phyloP scores from a whole-genome alignment of 495 filamentous ascomycete species.

The Aspergillus heteromorphus region DNA sequence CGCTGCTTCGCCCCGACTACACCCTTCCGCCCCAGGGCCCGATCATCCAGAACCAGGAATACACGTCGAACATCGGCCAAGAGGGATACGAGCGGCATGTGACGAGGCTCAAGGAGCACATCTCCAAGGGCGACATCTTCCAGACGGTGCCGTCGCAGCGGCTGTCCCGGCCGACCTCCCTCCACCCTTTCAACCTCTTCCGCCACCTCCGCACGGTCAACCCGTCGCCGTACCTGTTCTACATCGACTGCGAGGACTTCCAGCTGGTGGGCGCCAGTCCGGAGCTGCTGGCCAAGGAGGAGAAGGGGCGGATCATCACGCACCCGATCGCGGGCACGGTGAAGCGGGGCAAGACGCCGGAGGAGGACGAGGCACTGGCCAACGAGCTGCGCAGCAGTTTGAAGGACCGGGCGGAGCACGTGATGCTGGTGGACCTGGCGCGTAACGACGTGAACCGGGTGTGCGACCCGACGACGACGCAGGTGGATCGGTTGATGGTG shows the following conservation, averaged over 20 bases:
- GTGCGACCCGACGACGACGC: conserved; percentile 82
- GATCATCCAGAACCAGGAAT: conserved; percentile 66
- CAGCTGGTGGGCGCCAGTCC: conserved; percentile 93
- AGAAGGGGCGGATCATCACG: conserved; percentile 83
- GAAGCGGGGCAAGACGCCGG: conserved; percentile 70
- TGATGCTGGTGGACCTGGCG: conserved; percentile 98
- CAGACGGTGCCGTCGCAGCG: conserved; percentile 94
- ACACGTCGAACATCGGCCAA: conserved; percentile 89
- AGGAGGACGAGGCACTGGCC: conserved; percentile 77
- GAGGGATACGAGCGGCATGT: conserved; percentile 87
- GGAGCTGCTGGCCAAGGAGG: conserved; percentile 87
- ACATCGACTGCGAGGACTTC: conserved; percentile 83
- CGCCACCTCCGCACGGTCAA: conserved; percentile 92
- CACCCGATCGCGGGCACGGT: conserved; percentile 97
- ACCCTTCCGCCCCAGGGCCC: conserved; percentile 72
- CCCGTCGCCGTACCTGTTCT: conserved; percentile 95
- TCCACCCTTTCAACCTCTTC: conserved; percentile 99
- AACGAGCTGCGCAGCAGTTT: conserved; percentile 69
- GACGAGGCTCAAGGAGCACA: conserved; percentile 74
- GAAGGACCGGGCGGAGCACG: conserved; percentile 95
- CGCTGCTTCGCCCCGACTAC: conserved; percentile 64
- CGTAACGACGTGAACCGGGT: conserved; percentile 96
- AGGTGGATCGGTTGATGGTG: conserved; percentile 89
- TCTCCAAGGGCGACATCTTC: conserved; percentile 87
- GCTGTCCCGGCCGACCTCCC: conserved; percentile 76